Conservation (phyloP, 176 grass and related monocot species). For the Ampelocalamus luodianensis region DNA sequence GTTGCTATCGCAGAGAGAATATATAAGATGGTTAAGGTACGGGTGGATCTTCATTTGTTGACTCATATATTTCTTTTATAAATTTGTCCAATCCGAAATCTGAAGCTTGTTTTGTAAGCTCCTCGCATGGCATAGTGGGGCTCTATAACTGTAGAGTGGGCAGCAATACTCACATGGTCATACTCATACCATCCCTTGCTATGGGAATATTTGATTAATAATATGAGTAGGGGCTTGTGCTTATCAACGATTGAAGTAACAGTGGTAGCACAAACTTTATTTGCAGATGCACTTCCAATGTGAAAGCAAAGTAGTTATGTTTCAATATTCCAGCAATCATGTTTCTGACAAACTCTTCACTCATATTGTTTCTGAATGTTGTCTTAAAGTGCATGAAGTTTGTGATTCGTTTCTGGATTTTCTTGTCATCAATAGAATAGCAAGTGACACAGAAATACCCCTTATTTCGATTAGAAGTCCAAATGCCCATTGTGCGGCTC, state of each 20-base stretch:
- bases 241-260: background rate
- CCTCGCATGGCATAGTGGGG: background rate
- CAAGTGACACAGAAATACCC: slow-evolving; percentile 17
- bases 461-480: slow-evolving; percentile 4
- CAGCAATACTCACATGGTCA: slow-evolving; percentile 9
- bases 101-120: slow-evolving; percentile 1
- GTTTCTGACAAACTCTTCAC: background rate
- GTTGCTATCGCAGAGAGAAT: slow-evolving; percentile 77
- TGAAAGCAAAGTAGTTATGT: no score
- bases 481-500: background rate
- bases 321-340: background rate
- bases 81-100: background rate
- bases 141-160: background rate
- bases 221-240: background rate
- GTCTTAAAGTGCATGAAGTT: background rate
- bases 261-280: background rate
- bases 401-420: slow-evolving; percentile 19
- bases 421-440: background rate
- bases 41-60: slow-evolving; percentile 34
- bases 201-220: background rate
- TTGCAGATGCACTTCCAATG: background rate
- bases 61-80: background rate
- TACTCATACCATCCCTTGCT: background rate
- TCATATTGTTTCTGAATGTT: background rate
- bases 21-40: slow-evolving; percentile 88